Percentiles rank a stretch among this genome's conserved stretches.
Conservation (phyloP, 139 green algal genomes). For the Chlorella sp. region DNA sequence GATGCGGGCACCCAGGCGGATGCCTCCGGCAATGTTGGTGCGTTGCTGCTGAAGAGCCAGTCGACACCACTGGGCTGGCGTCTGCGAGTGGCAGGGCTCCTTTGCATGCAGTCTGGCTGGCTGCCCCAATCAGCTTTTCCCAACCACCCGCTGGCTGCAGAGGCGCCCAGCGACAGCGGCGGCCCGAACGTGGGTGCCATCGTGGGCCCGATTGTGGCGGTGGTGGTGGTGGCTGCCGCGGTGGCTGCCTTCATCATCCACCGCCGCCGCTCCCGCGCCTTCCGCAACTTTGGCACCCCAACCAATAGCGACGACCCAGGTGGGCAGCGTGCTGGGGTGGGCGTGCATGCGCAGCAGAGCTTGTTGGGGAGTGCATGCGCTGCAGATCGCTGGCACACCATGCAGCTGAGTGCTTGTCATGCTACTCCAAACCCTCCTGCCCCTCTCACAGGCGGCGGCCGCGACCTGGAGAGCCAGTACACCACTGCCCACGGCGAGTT, state of each 20-base stretch:
- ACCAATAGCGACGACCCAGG: background rate
- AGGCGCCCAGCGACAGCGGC: background rate
- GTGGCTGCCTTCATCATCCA: conserved; percentile 12
- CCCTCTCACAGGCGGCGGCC: too few relatives aligned
- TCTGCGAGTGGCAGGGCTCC: too few relatives aligned
- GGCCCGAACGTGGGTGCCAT: conserved; percentile 32
- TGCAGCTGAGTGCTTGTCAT: too few relatives aligned
- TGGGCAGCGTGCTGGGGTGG: background rate
- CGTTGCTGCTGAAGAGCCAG: too few relatives aligned
- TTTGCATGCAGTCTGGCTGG: too few relatives aligned
- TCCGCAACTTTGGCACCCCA: background rate
- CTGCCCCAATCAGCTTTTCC: background rate
- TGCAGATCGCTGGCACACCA: too few relatives aligned
- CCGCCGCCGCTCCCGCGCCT: conserved; percentile 9
- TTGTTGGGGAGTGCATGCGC: too few relatives aligned
- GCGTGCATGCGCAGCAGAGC: background rate
- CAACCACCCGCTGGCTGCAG: background rate
- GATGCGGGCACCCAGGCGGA: background rate
- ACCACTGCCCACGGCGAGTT: background rate
- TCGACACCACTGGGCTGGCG: too few relatives aligned
- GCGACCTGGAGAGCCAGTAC: conserved; percentile 34
- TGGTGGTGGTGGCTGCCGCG: conserved; percentile 4
- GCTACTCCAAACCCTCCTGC: background rate
- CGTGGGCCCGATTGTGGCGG: conserved; percentile 27
- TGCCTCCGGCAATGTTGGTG: background rate